A percentile compares a stretch with the other conserved stretches of the same genome.
phyloP scores from a whole-genome alignment of 305 asterid species.

The Rubia occidens region DNA sequence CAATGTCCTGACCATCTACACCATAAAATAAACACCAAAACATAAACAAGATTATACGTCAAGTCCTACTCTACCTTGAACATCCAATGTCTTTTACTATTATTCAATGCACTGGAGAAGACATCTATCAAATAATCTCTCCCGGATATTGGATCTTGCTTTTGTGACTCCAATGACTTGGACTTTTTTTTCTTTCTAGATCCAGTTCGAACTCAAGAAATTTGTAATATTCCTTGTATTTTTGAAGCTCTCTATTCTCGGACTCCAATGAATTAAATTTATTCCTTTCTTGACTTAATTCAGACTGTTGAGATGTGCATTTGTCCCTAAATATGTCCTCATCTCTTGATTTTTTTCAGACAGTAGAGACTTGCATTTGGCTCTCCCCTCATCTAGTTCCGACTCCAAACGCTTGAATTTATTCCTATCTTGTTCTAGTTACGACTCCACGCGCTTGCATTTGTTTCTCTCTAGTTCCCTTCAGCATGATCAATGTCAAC shows the following conservation, averaged over 20 bases:
- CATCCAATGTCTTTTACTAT: background rate
- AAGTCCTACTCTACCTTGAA: background rate
- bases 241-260: background rate
- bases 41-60: no score
- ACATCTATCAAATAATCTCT: background rate
- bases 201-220: background rate
- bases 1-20: background rate
- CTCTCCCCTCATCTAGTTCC: background rate
- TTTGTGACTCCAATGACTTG: background rate
- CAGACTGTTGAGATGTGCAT: background rate
- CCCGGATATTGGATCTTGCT: background rate
- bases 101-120: background rate
- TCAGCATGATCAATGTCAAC: no score
- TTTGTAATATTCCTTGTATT: background rate
- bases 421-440: no score
- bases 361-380: background rate
- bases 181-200: background rate
- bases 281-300: background rate
- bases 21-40: background rate
- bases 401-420: background rate
- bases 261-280: background rate
- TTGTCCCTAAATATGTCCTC: background rate
- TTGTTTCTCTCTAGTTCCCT: background rate
- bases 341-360: background rate
- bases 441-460: no score